Percentiles rank a stretch among this genome's conserved stretches.
These are phyloP conservation scores for Bolboschoenus planiculmis DNA, from an alignment of 176 grass and related monocot genomes.

Conservation along the genomic window DNA sequence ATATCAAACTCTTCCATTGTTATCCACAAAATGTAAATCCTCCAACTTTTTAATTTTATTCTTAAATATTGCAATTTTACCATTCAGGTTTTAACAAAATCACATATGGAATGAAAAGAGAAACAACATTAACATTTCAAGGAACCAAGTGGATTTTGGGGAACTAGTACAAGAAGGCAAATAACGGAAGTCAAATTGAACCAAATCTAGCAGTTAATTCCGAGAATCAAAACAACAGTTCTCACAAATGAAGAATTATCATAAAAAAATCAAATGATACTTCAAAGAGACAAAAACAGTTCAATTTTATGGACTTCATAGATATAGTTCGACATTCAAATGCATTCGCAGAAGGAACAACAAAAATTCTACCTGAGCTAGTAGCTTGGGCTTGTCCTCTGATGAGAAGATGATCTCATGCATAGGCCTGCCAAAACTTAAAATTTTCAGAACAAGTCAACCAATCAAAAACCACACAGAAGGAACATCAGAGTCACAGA, in stretches of 20 bases:
- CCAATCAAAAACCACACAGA: neutral
- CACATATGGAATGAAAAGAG: neutral
- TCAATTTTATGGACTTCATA: neutral
- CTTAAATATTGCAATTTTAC: neutral
- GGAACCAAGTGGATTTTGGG: neutral
- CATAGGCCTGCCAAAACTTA: slow-evolving; percentile 6
- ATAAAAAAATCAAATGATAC: too few relatives aligned
- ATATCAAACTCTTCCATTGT: neutral
- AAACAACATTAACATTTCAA: neutral
- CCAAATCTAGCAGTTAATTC: neutral
- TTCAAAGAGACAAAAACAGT: neutral
- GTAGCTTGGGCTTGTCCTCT: slow-evolving; percentile 19
- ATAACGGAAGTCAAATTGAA: neutral
- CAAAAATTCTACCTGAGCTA: slow-evolving; percentile 10
- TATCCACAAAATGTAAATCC: neutral
- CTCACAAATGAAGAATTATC: neutral
- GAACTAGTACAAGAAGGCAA: neutral
- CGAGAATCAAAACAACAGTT: neutral
- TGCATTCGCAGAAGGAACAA: neutral
- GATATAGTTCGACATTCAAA: neutral
- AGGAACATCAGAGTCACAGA: neutral
- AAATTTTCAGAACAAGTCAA: neutral
- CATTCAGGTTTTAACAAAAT: neutral
- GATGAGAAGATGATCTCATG: slow-evolving; percentile 23
- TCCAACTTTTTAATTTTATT: neutral